Conservation (phyloP, 2,329 filamentous ascomycete genomes). For the Aspergillus aculeatus region DNA sequence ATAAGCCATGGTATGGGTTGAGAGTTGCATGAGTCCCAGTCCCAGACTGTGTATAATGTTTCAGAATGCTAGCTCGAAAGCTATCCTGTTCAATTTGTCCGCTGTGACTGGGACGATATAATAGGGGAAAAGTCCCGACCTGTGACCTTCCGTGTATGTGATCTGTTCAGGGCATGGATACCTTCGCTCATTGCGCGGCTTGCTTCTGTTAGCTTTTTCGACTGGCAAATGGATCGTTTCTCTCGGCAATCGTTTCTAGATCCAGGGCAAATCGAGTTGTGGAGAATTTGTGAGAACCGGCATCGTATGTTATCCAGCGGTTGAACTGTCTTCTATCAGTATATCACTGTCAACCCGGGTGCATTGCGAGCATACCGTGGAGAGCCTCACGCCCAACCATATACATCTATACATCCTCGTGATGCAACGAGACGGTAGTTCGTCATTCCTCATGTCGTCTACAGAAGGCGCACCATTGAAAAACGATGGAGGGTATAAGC, state of each 20-base stretch:
- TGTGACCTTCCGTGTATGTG: not conserved
- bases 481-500: conserved; percentile 51
- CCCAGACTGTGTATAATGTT: not conserved
- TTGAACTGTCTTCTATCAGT: conserved; percentile 29
- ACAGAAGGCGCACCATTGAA: conserved; percentile 52
- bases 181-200: conserved; percentile 5
- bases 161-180: conserved; percentile 13
- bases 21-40: not conserved
- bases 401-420: conserved; percentile 54
- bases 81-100: not conserved
- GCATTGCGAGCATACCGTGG: conserved; percentile 38
- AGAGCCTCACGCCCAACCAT: conserved; percentile 48
- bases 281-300: conserved; percentile 29
- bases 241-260: conserved; percentile 19
- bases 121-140: not conserved
- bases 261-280: conserved; percentile 32
- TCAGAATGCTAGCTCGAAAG: not conserved
- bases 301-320: conserved; percentile 43
- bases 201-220: not conserved
- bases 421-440: conserved; percentile 49
- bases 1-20: not conserved
- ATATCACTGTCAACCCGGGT: not conserved
- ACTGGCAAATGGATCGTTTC: conserved; percentile 13
- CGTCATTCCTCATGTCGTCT: conserved; percentile 55
- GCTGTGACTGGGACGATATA: not conserved